Evolutionary conservation across 176 grass and related monocot species (phyloP).

Genomic region (Oryza brachyantha): DNA sequence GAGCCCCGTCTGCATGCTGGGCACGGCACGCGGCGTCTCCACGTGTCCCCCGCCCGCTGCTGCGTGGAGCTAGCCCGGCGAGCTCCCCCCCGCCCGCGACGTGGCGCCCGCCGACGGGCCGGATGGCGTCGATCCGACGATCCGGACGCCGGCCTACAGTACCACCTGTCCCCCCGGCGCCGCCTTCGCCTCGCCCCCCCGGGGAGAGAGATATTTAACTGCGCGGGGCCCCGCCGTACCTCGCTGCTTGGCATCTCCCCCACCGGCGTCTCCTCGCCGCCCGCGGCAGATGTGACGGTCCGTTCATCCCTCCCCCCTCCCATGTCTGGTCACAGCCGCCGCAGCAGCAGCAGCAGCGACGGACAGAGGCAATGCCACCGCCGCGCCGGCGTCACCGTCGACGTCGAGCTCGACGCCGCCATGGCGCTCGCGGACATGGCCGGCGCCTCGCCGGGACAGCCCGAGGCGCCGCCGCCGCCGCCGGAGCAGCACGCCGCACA

Average conservation of each 20-base stretch:
- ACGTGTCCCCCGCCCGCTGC: constrained; percentile 29
- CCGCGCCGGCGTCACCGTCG: constrained; percentile 22
- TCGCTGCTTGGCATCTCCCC: background rate
- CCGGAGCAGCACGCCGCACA: background rate
- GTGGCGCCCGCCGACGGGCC: constrained; percentile 25
- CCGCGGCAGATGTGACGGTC: background rate
- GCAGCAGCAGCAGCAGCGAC: constrained; percentile 27
- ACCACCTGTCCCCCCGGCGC: constrained; percentile 27
- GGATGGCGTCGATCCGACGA: constrained; percentile 10
- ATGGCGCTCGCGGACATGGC: constrained; percentile 65
- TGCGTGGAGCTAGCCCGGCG: constrained; percentile 36
- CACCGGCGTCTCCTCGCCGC: background rate
- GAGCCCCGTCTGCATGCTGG: constrained; percentile 48
- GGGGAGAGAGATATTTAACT: constrained; percentile 14
- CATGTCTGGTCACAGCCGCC: constrained; percentile 42
- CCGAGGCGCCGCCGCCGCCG: background rate
- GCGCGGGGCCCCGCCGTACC: background rate
- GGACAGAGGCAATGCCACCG: constrained; percentile 38
- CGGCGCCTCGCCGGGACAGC: background rate
- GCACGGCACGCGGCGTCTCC: constrained; percentile 22
- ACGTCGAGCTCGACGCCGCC: constrained; percentile 81
- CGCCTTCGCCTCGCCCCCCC: no score
- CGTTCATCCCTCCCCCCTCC: background rate
- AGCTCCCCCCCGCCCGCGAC: background rate
- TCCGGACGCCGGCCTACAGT: background rate